Evolutionary conservation across 2,329 filamentous ascomycete species (phyloP).

Genomic region (Pezicula radicicola): DNA sequence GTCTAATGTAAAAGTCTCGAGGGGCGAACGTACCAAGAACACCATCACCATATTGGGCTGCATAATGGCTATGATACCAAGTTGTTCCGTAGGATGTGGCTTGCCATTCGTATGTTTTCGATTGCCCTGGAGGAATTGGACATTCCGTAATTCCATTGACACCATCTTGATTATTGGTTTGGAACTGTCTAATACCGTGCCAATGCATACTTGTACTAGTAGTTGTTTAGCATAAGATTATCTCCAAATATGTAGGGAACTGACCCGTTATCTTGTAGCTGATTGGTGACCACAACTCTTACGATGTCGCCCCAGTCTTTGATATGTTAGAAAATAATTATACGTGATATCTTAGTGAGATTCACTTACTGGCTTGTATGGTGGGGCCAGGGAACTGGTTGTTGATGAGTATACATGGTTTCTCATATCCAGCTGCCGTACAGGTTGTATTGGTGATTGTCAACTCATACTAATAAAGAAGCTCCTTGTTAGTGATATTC

Average conservation of each 20-base stretch:
- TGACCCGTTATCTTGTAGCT: neutral
- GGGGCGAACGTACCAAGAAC: constrained; percentile 30
- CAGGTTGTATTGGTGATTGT: neutral
- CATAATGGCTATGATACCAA: constrained; percentile 59
- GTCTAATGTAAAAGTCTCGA: too few relatives aligned
- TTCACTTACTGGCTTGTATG: neutral
- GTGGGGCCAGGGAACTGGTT: neutral
- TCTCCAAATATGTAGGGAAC: neutral
- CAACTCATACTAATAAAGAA: neutral
- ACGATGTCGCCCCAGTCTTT: neutral
- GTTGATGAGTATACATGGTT: neutral
- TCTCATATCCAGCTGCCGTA: neutral
- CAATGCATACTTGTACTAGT: constrained; percentile 35
- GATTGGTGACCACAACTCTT: neutral
- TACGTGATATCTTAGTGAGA: neutral
- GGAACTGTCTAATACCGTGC: constrained; percentile 40
- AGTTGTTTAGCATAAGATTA: constrained; percentile 9
- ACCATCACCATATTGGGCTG: constrained; percentile 45
- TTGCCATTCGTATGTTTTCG: constrained; percentile 3
- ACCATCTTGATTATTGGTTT: constrained; percentile 36
- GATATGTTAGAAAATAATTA: neutral
- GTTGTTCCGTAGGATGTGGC: constrained; percentile 36
- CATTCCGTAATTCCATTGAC: constrained; percentile 54
- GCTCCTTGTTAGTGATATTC: neutral
- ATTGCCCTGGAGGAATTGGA: constrained; percentile 47